A percentile compares a stretch with the other conserved stretches of the same genome.
Conservation (phyloP, 208 protist species). For the Blastocrithidia nonstop region DNA sequence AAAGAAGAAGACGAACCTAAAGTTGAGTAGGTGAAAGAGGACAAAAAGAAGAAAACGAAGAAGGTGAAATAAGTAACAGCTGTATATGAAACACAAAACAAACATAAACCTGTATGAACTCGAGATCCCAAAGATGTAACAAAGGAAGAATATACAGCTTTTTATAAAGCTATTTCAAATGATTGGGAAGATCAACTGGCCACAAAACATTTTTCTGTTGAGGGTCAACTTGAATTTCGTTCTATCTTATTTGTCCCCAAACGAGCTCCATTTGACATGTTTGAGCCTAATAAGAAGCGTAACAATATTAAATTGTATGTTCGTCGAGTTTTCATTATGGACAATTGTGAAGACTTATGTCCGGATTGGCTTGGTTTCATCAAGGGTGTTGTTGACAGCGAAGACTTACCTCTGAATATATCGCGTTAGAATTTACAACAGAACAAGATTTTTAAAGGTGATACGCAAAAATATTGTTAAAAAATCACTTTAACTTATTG, state of each 20-base stretch:
- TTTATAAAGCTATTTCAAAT: slow-evolving; percentile 96
- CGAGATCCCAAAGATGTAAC: slow-evolving; percentile 87
- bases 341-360: slow-evolving; percentile 93
- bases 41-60: slow-evolving; percentile 29
- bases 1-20: slow-evolving; percentile 25
- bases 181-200: slow-evolving; percentile 90
- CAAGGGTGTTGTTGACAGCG: slow-evolving; percentile 97
- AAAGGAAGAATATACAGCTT: slow-evolving; percentile 97
- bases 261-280: slow-evolving; percentile 79
- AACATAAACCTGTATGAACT: slow-evolving; percentile 98
- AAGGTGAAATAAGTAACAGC: slow-evolving; percentile 60
- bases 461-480: slow-evolving; percentile 98
- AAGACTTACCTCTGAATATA: slow-evolving; percentile 99
- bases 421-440: slow-evolving; percentile 98
- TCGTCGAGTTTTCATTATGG: slow-evolving; percentile 97
- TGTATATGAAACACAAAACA: slow-evolving; percentile 97
- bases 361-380: slow-evolving; percentile 92
- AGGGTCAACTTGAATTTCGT: slow-evolving; percentile 96
- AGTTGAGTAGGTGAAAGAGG: slow-evolving; percentile 14
- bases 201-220: slow-evolving; percentile 95
- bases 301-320: slow-evolving; percentile 94
- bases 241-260: slow-evolving; percentile 97
- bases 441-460: slow-evolving; percentile 83
- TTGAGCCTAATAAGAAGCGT: slow-evolving; percentile 51
- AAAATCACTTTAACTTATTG: slow-evolving; percentile 88